Percentiles rank a stretch among this genome's conserved stretches.
These are phyloP conservation scores for Microbotryomycetes sp. DNA, from an alignment of 1,284 basidiomycete species.

Conservation along the genomic window DNA sequence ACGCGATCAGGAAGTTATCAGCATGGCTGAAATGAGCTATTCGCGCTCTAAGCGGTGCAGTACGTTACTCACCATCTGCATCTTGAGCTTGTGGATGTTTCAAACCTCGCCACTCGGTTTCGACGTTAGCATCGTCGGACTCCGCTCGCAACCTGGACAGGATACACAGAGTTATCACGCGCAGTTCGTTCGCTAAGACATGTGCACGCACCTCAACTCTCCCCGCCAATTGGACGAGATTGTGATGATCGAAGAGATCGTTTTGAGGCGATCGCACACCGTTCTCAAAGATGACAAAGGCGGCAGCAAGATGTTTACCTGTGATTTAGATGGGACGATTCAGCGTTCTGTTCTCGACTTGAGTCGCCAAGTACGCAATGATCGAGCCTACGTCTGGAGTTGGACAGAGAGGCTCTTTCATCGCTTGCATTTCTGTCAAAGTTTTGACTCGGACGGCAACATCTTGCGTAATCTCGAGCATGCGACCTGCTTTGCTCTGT, in stretches of 20 bases:
- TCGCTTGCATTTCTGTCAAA: constrained; percentile 37
- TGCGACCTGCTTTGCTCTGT: constrained; percentile 31
- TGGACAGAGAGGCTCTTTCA: constrained; percentile 41
- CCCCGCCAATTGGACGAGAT: constrained; percentile 26
- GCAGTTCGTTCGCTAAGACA: neutral
- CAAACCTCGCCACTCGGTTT: constrained; percentile 40
- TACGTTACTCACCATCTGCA: constrained; percentile 13
- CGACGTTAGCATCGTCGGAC: constrained; percentile 35
- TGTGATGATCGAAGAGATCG: constrained; percentile 31
- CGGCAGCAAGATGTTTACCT: constrained; percentile 39
- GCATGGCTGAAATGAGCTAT: neutral
- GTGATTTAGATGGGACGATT: neutral
- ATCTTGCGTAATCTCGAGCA: constrained; percentile 40
- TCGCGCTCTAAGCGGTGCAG: too few species aligned
- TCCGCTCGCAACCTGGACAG: constrained; percentile 19
- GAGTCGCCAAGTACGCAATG: neutral
- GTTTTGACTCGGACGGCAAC: constrained; percentile 41
- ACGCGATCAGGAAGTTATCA: neutral
- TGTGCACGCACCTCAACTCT: constrained; percentile 14
- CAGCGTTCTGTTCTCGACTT: too few species aligned
- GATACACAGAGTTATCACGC: neutral
- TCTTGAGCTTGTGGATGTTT: constrained; percentile 33
- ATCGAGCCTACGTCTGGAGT: constrained; percentile 35
- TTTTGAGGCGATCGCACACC: constrained; percentile 39
- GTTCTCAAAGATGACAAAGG: constrained; percentile 38